A percentile compares a stretch with the other conserved stretches of the same genome.
phyloP scores from a whole-genome alignment of 345 rosid species.

The Acer saccharum region DNA sequence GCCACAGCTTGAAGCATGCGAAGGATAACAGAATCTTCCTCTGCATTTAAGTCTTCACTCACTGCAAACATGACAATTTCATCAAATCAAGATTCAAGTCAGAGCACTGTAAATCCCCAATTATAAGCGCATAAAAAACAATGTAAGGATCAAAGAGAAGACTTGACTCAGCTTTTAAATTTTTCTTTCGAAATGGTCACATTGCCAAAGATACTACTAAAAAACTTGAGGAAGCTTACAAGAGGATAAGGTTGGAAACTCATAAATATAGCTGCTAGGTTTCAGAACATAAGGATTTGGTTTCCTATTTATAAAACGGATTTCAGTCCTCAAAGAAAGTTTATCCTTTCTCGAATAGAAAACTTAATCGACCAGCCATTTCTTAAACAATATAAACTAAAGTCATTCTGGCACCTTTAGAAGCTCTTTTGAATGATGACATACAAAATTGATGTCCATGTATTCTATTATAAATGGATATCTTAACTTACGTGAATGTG shows the following conservation, averaged over 20 bases:
- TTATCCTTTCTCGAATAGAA: background rate
- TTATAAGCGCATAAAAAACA: background rate
- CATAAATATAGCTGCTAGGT: background rate
- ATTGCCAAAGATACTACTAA: background rate
- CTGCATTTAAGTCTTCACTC: slow-evolving; percentile 60
- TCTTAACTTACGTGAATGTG: background rate
- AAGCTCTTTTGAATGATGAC: background rate
- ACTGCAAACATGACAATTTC: slow-evolving; percentile 44
- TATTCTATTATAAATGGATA: too few relatives aligned
- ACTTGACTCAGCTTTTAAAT: background rate
- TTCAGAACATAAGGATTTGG: background rate
- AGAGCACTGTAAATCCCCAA: background rate
- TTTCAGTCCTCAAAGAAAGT: background rate
- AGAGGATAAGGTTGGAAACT: background rate
- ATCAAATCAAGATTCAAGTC: slow-evolving; percentile 3
- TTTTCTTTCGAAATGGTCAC: background rate
- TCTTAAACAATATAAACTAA: background rate
- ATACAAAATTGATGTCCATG: background rate
- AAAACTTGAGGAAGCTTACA: background rate
- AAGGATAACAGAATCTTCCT: slow-evolving; percentile 68
- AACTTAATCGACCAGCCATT: background rate
- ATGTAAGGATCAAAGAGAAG: background rate
- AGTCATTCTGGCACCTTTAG: background rate
- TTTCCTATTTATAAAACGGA: too few relatives aligned
- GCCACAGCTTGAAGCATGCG: slow-evolving; percentile 85